These are phyloP conservation scores for Epichloe typhina DNA, from an alignment of 2,329 filamentous ascomycete genomes.

Conservation along the genomic window DNA sequence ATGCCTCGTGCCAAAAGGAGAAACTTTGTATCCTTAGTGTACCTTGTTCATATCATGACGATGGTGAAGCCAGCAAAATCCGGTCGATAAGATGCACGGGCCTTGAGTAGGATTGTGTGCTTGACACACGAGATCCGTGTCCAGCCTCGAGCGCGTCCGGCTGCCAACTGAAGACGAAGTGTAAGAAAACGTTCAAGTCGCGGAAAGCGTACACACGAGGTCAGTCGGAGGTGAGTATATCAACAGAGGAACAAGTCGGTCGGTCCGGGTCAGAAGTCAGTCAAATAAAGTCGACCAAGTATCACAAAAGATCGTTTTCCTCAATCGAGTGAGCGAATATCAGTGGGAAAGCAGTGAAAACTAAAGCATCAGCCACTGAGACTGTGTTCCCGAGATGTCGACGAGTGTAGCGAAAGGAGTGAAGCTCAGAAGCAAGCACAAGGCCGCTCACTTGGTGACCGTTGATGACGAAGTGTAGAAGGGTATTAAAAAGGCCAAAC, in stretches of 20 bases:
- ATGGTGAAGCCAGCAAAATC: conserved; percentile 1
- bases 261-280: background rate
- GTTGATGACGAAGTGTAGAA: background rate
- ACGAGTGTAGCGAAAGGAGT: background rate
- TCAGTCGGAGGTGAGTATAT: background rate
- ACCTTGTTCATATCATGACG: conserved; percentile 5
- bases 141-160: background rate
- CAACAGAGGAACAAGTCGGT: background rate
- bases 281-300: conserved; percentile 1
- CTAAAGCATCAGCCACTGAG: background rate
- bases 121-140: background rate
- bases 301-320: background rate
- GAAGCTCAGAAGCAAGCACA: background rate
- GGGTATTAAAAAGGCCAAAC: background rate
- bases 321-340: background rate
- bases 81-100: background rate
- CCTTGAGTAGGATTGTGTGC: background rate
- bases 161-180: background rate
- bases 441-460: background rate
- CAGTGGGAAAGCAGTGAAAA: background rate
- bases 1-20: background rate
- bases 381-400: background rate
- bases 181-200: background rate
- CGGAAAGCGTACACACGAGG: background rate
- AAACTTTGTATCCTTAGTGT: background rate